phyloP scores from a whole-genome alignment of 2,329 filamentous ascomycete genomes.

The Pezizomycotina sp. region DNA sequence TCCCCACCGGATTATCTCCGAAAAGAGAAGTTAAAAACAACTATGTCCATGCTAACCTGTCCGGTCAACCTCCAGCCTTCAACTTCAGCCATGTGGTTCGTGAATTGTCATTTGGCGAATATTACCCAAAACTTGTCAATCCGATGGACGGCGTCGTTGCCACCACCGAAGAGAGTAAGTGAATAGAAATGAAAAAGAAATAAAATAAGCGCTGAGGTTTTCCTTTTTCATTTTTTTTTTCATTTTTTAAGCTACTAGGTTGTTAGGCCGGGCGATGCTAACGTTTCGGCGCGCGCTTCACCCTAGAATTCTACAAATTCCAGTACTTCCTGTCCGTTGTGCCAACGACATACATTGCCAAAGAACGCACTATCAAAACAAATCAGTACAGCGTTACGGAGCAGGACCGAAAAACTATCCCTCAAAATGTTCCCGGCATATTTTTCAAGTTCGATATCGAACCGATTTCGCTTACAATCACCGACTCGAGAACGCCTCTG shows the following conservation, averaged over 20 bases:
- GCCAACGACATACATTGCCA: conserved; percentile 74
- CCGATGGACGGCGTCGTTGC: conserved; percentile 85
- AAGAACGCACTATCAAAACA: conserved; percentile 54
- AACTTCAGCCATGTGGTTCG: conserved; percentile 97
- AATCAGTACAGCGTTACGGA: conserved; percentile 98
- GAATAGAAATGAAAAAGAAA: no score
- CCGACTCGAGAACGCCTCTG: conserved; percentile 61
- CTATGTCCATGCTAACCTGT: not conserved
- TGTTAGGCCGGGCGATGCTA: no score
- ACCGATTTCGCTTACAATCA: conserved; percentile 73
- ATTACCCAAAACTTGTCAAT: conserved; percentile 84
- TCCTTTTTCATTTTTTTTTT: not conserved
- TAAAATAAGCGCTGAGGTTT: no score
- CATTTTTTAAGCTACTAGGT: no score
- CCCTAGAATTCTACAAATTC: conserved; percentile 75
- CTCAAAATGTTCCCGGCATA: conserved; percentile 64
- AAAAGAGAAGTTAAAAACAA: not conserved
- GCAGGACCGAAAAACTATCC: conserved; percentile 54
- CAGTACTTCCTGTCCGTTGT: conserved; percentile 96
- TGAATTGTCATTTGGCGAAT: conserved; percentile 92
- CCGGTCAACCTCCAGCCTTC: conserved; percentile 43
- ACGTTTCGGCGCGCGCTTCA: conserved; percentile 8
- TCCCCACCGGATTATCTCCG: not conserved
- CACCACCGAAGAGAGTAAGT: conserved; percentile 35
- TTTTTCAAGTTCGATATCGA: conserved; percentile 99